Percentiles rank a stretch among this genome's conserved stretches.
These are phyloP conservation scores for Acacia concinna DNA, from an alignment of 331 rosid species.

Conservation along the genomic window DNA sequence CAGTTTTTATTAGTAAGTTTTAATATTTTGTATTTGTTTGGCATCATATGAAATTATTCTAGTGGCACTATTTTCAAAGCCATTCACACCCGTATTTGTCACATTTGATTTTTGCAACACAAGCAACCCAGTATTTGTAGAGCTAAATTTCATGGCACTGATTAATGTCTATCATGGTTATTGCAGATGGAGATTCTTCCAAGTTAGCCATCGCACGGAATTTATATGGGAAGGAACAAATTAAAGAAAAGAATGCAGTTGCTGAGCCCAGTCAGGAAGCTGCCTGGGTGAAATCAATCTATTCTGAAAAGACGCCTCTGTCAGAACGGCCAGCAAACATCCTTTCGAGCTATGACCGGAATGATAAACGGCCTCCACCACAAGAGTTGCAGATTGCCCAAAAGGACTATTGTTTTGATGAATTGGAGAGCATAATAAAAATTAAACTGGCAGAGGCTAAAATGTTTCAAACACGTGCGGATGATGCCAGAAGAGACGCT, in stretches of 20 bases:
- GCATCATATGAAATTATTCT: not conserved
- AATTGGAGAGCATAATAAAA: conserved; percentile 78
- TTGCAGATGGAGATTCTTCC: conserved; percentile 76
- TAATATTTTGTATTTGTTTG: not conserved
- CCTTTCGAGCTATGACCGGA: conserved; percentile 70
- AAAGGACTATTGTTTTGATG: conserved; percentile 80
- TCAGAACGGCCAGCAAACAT: conserved; percentile 60
- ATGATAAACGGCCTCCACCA: conserved; percentile 54
- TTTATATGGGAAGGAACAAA: conserved; percentile 57
- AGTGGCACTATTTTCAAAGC: not conserved
- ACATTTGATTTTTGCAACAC: not conserved
- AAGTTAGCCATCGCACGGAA: conserved; percentile 48
- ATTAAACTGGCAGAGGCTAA: conserved; percentile 85
- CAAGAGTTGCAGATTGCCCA: conserved; percentile 65
- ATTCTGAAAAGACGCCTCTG: conserved; percentile 60
- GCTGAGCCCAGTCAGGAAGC: conserved; percentile 83
- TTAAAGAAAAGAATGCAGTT: conserved; percentile 55
- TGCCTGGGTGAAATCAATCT: conserved; percentile 67
- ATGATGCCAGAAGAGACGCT: conserved; percentile 91
- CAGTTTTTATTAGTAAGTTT: conserved; percentile 4
- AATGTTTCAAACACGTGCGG: conserved; percentile 90
- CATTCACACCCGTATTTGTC: not conserved
- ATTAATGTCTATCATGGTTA: conserved; percentile 28
- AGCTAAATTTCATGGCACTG: conserved; percentile 16
- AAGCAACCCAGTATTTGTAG: not conserved